Conservation (phyloP, 2,329 filamentous ascomycete genomes). For the Paecilomyces dactylethromorphus region DNA sequence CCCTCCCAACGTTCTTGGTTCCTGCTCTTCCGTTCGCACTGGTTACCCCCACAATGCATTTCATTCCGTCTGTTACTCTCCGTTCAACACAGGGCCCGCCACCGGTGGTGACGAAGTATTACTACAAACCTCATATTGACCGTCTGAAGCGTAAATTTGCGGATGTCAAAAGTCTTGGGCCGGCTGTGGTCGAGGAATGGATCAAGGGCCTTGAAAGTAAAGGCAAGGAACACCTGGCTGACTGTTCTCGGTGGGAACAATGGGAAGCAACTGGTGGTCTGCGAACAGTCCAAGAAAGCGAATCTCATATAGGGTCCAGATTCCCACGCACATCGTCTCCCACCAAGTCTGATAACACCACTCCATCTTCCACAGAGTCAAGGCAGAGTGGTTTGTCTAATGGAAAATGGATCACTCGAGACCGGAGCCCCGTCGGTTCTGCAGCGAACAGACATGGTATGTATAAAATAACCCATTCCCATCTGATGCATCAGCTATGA, state of each 20-base stretch:
- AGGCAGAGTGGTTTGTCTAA: slow-evolving; percentile 2
- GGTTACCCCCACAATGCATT: slow-evolving; percentile 54
- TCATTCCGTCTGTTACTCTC: slow-evolving; percentile 52
- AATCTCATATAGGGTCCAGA: neutral
- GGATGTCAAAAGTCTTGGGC: slow-evolving; percentile 59
- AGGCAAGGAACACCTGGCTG: slow-evolving; percentile 54
- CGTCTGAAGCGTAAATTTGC: slow-evolving; percentile 57
- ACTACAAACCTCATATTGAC: slow-evolving; percentile 57
- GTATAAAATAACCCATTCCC: neutral
- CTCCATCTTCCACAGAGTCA: neutral
- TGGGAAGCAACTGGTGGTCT: slow-evolving; percentile 51
- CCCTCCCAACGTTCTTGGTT: slow-evolving; percentile 55
- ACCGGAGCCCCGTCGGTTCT: slow-evolving; percentile 2
- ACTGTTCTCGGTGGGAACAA: slow-evolving; percentile 66
- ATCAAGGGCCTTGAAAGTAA: slow-evolving; percentile 63
- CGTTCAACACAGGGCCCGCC: slow-evolving; percentile 44
- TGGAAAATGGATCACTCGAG: slow-evolving; percentile 1
- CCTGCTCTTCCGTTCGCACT: slow-evolving; percentile 65
- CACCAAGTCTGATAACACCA: neutral
- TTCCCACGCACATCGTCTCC: neutral
- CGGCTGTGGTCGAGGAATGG: slow-evolving; percentile 68
- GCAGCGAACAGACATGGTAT: slow-evolving; percentile 9
- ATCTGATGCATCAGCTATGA: neutral
- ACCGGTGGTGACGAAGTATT: slow-evolving; percentile 57
- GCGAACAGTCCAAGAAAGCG: slow-evolving; percentile 13